Base-by-base conservation (phyloP, 2,329 filamentous ascomycete genomes). In the Intubia oerlemansii region DNA sequence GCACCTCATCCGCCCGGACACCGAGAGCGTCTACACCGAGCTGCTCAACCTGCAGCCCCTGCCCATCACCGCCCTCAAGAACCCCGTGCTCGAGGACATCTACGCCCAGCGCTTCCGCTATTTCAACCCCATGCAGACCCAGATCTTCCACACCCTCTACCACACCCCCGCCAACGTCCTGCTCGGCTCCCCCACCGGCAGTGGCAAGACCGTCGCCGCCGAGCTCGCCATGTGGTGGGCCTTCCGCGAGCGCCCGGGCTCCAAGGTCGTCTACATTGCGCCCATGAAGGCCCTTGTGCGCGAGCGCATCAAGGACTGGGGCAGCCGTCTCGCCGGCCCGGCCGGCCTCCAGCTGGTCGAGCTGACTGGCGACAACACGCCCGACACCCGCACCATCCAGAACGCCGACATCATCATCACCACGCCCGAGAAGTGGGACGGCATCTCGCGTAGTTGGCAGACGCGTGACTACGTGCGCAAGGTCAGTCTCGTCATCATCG, bases 171-270 rank as follows among this genome's bases (percentile, higher is more conserved):
- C 79, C 25, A 98, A 98, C 44, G 84, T 98, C 5, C 63, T 98
- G 4, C 64, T 98, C 7, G 88, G 90, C 7, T 95, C 88, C 3
- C 90, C 88, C 0, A 98, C 90, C 0, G 88, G 88, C 33, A 92
- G 82, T 59, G 88, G 88, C 33, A 98, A 98, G 57, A 98, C 90
- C 1, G 78, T 98, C 23, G 88, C 90, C 12, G 82, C 79, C 27
- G 88, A 98, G 46, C 54, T 98, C 35, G 84, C 90, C 16, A 95
- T 98, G 85, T 98, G 90, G 90, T 93, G 84, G 82, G 85, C 88
- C 3, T 95, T 98, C 53, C 71, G 84, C 10, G 84, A 93, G 46
- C 75, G 76, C 28, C 88, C 88, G 2, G 82, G 84, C 4, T 92
- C 82, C 4, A 98, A 98, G 53, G 84, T 98, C 3, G 88, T 98